These are phyloP conservation scores for Fusarium sp. DNA, from an alignment of 2,329 filamentous ascomycete genomes.

Conservation along the genomic window DNA sequence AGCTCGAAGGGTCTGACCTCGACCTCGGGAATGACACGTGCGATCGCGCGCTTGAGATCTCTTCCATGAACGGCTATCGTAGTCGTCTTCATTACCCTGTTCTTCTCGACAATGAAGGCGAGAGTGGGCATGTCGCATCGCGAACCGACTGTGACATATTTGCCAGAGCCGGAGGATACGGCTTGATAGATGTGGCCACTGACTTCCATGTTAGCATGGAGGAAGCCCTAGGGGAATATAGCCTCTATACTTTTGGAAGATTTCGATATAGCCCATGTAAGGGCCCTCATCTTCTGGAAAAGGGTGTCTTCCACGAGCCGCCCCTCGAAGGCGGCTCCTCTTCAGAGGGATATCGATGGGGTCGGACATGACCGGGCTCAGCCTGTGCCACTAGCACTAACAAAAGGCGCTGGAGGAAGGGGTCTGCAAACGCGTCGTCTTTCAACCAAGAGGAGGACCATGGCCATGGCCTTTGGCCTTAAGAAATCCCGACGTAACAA, in stretches of 20 bases:
- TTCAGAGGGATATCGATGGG: conserved; percentile 41
- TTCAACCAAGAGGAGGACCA: not conserved
- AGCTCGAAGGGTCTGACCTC: conserved; percentile 7
- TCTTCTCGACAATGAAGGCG: conserved; percentile 44
- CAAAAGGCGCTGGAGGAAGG: not conserved
- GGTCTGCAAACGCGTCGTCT: not conserved
- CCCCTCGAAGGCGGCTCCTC: conserved; percentile 8
- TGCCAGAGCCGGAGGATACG: conserved; percentile 43
- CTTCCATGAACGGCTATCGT: conserved; percentile 47
- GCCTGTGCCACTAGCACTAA: not conserved
- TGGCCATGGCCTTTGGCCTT: not conserved
- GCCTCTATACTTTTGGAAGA: conserved; percentile 40
- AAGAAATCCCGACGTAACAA: not conserved
- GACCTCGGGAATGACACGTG: conserved; percentile 48
- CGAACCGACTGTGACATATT: conserved; percentile 36
- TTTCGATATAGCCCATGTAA: conserved; percentile 39
- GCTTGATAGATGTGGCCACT: conserved; percentile 41
- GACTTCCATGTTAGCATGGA: conserved; percentile 4
- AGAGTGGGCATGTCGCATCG: conserved; percentile 30
- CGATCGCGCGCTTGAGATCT: conserved; percentile 50
- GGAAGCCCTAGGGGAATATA: not conserved
- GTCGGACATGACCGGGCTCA: conserved; percentile 26
- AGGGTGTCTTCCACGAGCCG: conserved; percentile 1
- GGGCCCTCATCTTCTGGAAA: conserved; percentile 38
- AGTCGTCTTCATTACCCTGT: conserved; percentile 32